Percentiles rank a stretch among this genome's conserved stretches.
Conservation (phyloP, 345 rosid species). For the Pistacia vera region DNA sequence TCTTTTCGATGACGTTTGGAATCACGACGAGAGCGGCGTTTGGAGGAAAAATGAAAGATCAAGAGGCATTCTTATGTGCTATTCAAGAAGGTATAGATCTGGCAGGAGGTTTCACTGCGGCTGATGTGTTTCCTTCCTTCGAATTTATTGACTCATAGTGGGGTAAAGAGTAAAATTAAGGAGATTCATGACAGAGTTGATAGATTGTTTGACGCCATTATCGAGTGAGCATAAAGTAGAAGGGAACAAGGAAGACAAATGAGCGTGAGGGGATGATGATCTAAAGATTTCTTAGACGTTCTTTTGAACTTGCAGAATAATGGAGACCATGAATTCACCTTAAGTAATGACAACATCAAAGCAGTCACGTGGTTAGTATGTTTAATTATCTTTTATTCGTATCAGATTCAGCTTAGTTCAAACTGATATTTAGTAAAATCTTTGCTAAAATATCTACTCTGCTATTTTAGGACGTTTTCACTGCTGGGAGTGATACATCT, state of each 20-base stretch:
- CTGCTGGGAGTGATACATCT: slow-evolving; percentile 26
- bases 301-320: slow-evolving; percentile 32
- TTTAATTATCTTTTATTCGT: neutral
- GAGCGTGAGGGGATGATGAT: neutral
- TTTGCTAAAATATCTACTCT: too few relatives aligned
- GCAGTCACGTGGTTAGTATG: slow-evolving; percentile 34
- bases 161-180: slow-evolving; percentile 18
- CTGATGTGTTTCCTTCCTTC: slow-evolving; percentile 37
- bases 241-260: neutral
- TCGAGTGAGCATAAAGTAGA: slow-evolving; percentile 28
- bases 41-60: neutral
- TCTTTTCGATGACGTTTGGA: neutral
- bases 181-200: slow-evolving; percentile 25
- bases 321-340: slow-evolving; percentile 22
- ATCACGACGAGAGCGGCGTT: slow-evolving; percentile 16
- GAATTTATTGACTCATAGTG: slow-evolving; percentile 17
- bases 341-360: slow-evolving; percentile 31
- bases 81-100: too few relatives aligned
- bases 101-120: neutral
- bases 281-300: slow-evolving; percentile 35
- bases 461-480: neutral
- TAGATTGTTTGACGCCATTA: slow-evolving; percentile 25
- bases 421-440: too few relatives aligned
- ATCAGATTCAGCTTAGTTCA: too few relatives aligned
- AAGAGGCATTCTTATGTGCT: neutral